A percentile compares a stretch with the other conserved stretches of the same genome.
Evolutionary conservation across 1,284 basidiomycete genomes (phyloP).

Genomic region (Heterobasidion parviporum): DNA sequence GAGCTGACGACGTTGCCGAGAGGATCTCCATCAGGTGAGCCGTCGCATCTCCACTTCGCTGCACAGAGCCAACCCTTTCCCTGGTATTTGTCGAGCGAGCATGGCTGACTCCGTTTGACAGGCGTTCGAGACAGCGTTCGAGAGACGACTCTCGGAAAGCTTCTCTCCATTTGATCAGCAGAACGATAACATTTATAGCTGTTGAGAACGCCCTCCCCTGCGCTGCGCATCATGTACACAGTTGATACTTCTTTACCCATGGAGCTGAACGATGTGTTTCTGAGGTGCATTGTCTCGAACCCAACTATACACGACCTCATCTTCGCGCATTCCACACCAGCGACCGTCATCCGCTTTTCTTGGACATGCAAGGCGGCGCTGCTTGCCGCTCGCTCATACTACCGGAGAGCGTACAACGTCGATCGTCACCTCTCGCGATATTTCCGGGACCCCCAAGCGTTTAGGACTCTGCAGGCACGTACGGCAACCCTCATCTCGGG

Average conservation of each 20-base stretch:
- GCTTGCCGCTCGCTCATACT: constrained; percentile 1
- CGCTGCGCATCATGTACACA: neutral
- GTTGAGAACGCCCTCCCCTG: neutral
- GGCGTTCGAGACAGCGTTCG: no score
- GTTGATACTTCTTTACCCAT: neutral
- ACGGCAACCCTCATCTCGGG: constrained; percentile 43
- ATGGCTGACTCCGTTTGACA: no score
- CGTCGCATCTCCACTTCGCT: no score
- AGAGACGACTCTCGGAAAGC: no score
- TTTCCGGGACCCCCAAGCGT: constrained; percentile 23
- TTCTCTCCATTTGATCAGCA: neutral
- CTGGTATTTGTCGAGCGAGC: no score
- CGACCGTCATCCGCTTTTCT: neutral
- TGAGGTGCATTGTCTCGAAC: neutral
- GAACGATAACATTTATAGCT: neutral
- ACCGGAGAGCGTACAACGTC: constrained; percentile 15
- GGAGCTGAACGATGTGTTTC: neutral
- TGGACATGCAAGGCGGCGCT: neutral
- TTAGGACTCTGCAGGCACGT: constrained; percentile 34
- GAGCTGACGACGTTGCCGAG: no score
- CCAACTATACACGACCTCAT: neutral
- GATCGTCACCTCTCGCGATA: constrained; percentile 18
- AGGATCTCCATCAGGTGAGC: no score
- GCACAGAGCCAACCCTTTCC: no score
- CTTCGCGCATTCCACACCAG: neutral